phyloP scores from a whole-genome alignment of 306 rosid species.

The Canavalia ensiformis region DNA sequence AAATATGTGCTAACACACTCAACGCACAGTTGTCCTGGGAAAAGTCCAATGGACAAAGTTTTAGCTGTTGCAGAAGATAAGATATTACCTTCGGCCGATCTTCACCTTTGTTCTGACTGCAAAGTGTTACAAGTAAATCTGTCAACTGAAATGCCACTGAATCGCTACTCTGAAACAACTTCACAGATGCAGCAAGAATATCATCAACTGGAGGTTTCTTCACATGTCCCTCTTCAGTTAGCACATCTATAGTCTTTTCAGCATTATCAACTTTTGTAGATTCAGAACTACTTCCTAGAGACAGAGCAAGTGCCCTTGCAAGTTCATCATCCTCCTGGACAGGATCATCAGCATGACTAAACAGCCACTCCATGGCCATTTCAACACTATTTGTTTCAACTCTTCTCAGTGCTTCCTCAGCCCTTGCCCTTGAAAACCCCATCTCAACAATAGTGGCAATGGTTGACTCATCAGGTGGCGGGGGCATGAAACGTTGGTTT shows the following conservation, averaged over 20 bases:
- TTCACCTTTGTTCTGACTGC: constrained; percentile 91
- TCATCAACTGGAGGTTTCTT: constrained; percentile 95
- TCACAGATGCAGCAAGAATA: constrained; percentile 80
- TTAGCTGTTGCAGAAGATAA: constrained; percentile 93
- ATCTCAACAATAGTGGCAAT: constrained; percentile 92
- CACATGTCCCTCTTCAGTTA: constrained; percentile 74
- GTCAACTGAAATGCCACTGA: constrained; percentile 86
- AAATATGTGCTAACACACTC: constrained; percentile 82
- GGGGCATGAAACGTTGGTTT: constrained; percentile 81
- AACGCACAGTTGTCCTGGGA: constrained; percentile 75
- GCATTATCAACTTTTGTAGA: constrained; percentile 78
- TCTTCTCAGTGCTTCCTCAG: constrained; percentile 96
- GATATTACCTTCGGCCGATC: constrained; percentile 86
- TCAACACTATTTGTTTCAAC: constrained; percentile 98
- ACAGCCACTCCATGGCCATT: constrained; percentile 99
- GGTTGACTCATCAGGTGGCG: constrained; percentile 93
- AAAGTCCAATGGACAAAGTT: constrained; percentile 85
- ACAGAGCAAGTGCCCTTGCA: constrained; percentile 94
- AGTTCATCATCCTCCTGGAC: constrained; percentile 99
- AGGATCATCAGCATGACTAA: constrained; percentile 94
- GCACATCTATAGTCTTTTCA: constrained; percentile 81
- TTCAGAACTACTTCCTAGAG: constrained; percentile 93
- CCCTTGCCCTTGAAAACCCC: constrained; percentile 98
- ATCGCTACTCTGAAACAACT: constrained; percentile 88
- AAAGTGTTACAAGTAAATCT: constrained; percentile 92